These are phyloP conservation scores for Rugonectria rugulosa DNA, from an alignment of 2,329 filamentous ascomycete genomes.

Conservation along the genomic window DNA sequence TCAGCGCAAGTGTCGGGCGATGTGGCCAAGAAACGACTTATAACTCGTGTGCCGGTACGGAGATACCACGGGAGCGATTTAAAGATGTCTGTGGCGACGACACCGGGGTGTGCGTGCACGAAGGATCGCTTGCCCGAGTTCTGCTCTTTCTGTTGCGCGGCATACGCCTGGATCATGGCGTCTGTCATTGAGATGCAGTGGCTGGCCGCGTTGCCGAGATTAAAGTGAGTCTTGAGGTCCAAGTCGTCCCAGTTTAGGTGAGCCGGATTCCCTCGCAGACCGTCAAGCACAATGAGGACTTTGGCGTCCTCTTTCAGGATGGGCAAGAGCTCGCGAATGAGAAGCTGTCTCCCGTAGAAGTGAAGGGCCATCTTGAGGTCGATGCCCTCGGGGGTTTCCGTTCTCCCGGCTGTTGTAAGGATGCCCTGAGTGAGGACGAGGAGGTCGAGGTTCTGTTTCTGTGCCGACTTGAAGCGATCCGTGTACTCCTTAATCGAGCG, in stretches of 20 bases:
- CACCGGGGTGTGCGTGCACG: slow-evolving; percentile 50
- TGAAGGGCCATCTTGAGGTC: slow-evolving; percentile 55
- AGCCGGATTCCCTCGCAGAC: slow-evolving; percentile 39
- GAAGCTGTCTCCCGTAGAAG: slow-evolving; percentile 54
- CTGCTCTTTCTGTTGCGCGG: slow-evolving; percentile 34
- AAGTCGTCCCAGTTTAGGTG: slow-evolving; percentile 50
- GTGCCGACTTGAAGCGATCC: slow-evolving; percentile 32
- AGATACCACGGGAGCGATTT: slow-evolving; percentile 43
- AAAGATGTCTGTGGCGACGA: slow-evolving; percentile 45
- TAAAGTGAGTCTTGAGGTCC: slow-evolving; percentile 46
- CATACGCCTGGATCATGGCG: slow-evolving; percentile 45
- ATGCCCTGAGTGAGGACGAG: slow-evolving; percentile 51
- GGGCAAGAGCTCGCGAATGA: slow-evolving; percentile 51
- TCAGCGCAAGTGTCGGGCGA: slow-evolving; percentile 40
- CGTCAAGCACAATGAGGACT: slow-evolving; percentile 50
- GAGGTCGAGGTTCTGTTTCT: slow-evolving; percentile 44
- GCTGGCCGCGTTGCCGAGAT: slow-evolving; percentile 41
- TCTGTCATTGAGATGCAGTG: slow-evolving; percentile 52
- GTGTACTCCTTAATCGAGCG: slow-evolving; percentile 44
- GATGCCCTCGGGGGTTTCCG: slow-evolving; percentile 53
- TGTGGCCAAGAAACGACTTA: slow-evolving; percentile 32
- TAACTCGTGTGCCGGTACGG: slow-evolving; percentile 17
- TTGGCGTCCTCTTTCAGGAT: slow-evolving; percentile 46
- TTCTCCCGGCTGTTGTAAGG: slow-evolving; percentile 44
- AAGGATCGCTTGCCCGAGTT: slow-evolving; percentile 40